Conservation (phyloP, 108 stramenopile genomes). For the Aureococcus anophagefferens region DNA sequence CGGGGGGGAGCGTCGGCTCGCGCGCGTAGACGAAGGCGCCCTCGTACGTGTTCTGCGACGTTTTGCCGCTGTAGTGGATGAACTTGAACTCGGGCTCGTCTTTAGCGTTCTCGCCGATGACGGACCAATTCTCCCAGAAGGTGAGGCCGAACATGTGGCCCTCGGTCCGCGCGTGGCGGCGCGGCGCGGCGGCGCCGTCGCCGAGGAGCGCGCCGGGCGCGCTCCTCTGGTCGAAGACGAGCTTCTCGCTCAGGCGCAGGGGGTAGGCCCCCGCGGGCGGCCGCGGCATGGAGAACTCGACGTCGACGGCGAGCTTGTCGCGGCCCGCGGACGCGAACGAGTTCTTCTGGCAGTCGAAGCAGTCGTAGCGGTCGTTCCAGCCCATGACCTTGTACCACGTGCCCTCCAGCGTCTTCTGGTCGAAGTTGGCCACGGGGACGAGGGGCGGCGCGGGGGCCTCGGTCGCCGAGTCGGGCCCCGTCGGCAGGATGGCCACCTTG, state of each 20-base stretch:
- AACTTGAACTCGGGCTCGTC: conserved; percentile 76
- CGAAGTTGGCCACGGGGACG: conserved; percentile 66
- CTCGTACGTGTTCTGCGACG: conserved; percentile 89
- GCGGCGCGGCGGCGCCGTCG: conserved; percentile 13
- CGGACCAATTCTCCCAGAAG: conserved; percentile 97
- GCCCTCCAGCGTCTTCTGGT: conserved; percentile 67
- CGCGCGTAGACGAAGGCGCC: conserved; percentile 93
- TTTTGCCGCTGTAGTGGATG: conserved; percentile 91
- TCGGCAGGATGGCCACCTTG: conserved; percentile 83
- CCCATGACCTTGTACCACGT: conserved; percentile 93
- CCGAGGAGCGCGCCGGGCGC: background rate
- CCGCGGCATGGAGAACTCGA: conserved; percentile 83
- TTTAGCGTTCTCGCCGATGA: conserved; percentile 71
- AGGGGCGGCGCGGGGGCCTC: conserved; percentile 67
- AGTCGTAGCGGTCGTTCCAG: conserved; percentile 92
- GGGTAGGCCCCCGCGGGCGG: conserved; percentile 14
- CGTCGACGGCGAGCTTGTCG: conserved; percentile 53
- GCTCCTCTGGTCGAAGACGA: conserved; percentile 16
- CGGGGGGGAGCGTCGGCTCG: conserved; percentile 54
- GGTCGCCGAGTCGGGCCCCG: conserved; percentile 63
- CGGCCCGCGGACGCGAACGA: conserved; percentile 58
- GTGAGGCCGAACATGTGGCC: conserved; percentile 42
- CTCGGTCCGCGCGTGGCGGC: conserved; percentile 23
- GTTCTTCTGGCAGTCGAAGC: conserved; percentile 91
- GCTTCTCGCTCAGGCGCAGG: conserved; percentile 28